A percentile compares a stretch with the other conserved stretches of the same genome.
phyloP scores from a whole-genome alignment of 2,329 filamentous ascomycete genomes.

The Apiospora saccharicola region DNA sequence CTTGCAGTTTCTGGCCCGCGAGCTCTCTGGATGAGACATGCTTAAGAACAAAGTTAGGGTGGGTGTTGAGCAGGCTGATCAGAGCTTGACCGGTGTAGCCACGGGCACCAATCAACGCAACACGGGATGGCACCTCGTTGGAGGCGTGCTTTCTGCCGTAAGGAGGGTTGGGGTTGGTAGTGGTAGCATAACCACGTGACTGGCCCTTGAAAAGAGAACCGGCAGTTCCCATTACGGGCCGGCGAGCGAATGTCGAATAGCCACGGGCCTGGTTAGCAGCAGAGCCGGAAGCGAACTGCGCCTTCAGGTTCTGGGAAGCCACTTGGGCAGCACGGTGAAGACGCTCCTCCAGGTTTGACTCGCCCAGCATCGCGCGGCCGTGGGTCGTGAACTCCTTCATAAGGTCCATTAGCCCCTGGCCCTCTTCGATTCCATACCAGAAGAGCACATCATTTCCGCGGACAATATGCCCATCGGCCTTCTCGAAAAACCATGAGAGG shows the following conservation, averaged over 20 bases:
- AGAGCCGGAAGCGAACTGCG: slow-evolving; percentile 50
- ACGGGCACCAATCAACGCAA: slow-evolving; percentile 89
- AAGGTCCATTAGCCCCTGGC: slow-evolving; percentile 45
- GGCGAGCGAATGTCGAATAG: slow-evolving; percentile 68
- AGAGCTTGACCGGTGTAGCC: slow-evolving; percentile 95
- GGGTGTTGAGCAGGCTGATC: slow-evolving; percentile 84
- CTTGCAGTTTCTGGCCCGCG: slow-evolving; percentile 83
- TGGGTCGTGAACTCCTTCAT: slow-evolving; percentile 84
- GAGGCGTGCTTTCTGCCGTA: slow-evolving; percentile 88
- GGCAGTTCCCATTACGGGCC: slow-evolving; percentile 41
- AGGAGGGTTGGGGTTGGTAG: slow-evolving; percentile 88
- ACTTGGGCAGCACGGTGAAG: slow-evolving; percentile 79
- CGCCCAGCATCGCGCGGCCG: slow-evolving; percentile 85
- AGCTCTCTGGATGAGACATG: slow-evolving; percentile 67
- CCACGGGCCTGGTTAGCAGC: slow-evolving; percentile 65
- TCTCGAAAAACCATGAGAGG: slow-evolving; percentile 97
- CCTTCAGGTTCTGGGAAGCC: slow-evolving; percentile 61
- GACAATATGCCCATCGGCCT: slow-evolving; percentile 90
- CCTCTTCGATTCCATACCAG: slow-evolving; percentile 84
- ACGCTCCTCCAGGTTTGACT: slow-evolving; percentile 87
- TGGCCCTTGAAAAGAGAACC: slow-evolving; percentile 37
- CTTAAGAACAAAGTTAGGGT: slow-evolving; percentile 29
- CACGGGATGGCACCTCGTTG: slow-evolving; percentile 77
- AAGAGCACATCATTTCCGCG: slow-evolving; percentile 90
- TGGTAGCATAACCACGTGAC: slow-evolving; percentile 64